These are phyloP conservation scores for Funneliformis mosseae DNA, from an alignment of 192 early-diverging fungal genomes.

Conservation along the genomic window DNA sequence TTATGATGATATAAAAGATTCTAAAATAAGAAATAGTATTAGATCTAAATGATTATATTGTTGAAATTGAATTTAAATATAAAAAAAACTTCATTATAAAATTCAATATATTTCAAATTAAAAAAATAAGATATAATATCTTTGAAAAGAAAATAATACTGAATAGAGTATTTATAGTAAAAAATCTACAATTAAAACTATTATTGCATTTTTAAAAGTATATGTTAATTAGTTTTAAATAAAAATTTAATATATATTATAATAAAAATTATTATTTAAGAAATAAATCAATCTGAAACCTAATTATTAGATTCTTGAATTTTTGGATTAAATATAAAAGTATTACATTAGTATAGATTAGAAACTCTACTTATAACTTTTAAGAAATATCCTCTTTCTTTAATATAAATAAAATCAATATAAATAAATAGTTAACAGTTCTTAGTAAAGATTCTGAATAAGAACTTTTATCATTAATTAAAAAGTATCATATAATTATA, in stretches of 20 bases:
- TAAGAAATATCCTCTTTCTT: background rate
- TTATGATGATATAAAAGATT: background rate
- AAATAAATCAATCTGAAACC: background rate
- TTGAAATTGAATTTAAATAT: background rate
- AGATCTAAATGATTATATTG: background rate
- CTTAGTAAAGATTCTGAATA: background rate
- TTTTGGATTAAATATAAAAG: background rate
- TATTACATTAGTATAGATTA: background rate
- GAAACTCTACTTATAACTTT: background rate
- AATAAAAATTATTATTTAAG: background rate
- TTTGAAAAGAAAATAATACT: background rate
- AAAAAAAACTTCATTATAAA: background rate
- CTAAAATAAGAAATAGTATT: background rate
- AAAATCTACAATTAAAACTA: background rate
- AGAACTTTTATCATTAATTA: background rate
- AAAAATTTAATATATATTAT: no score
- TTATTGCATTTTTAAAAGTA: background rate
- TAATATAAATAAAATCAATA: background rate
- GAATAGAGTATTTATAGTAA: background rate
- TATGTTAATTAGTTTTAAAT: background rate
- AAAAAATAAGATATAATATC: background rate
- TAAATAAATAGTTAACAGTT: background rate
- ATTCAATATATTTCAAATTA: background rate
- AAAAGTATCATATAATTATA: background rate
- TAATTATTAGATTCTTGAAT: background rate